These are phyloP conservation scores for Morella rubra DNA, from an alignment of 306 rosid genomes.

Conservation along the genomic window DNA sequence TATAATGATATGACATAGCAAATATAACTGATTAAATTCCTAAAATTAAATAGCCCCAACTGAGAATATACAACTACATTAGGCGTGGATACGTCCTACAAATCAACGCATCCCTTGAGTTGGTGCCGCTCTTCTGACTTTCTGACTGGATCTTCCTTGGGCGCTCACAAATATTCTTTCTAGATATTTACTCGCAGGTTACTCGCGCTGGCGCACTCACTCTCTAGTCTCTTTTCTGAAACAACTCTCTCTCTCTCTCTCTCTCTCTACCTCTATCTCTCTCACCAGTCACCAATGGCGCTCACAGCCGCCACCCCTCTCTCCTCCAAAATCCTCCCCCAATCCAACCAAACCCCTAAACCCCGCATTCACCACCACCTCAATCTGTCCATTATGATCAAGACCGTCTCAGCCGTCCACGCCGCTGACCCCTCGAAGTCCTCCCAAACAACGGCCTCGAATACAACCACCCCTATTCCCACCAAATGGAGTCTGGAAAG, in stretches of 20 bases:
- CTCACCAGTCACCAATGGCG: slow-evolving; percentile 22
- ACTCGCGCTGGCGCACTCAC: no score
- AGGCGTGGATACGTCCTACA: no score
- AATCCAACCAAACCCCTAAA: neutral
- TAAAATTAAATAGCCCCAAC: no score
- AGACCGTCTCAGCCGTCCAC: slow-evolving; percentile 35
- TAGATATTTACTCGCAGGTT: no score
- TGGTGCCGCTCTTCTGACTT: no score
- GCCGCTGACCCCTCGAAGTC: slow-evolving; percentile 35
- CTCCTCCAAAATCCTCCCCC: slow-evolving; percentile 22
- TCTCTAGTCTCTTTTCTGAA: neutral
- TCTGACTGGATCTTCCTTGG: neutral
- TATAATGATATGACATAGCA: no score
- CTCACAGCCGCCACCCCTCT: slow-evolving; percentile 10
- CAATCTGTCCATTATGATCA: neutral
- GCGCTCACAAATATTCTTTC: neutral
- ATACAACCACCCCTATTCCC: slow-evolving; percentile 6
- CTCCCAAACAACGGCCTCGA: slow-evolving; percentile 7
- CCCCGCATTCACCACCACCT: neutral
- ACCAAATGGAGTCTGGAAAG: slow-evolving; percentile 33
- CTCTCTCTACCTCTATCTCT: neutral
- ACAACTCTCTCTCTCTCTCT: neutral
- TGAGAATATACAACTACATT: no score
- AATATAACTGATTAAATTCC: no score
- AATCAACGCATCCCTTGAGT: no score